phyloP scores from a whole-genome alignment of 169 alveolate genomes.

The Plasmodium blacklocki region DNA sequence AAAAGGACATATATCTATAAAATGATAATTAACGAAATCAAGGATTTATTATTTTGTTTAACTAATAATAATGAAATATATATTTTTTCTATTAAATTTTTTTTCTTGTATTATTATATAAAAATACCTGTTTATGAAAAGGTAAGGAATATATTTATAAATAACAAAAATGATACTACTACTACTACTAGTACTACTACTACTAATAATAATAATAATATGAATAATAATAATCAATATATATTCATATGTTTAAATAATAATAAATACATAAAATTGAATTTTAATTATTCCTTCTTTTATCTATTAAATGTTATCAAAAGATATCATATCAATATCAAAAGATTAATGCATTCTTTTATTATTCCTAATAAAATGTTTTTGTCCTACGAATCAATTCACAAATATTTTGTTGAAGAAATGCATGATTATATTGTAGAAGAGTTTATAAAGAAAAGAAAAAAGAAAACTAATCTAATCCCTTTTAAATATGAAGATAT shows the following conservation, averaged over 20 bases:
- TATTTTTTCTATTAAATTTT: constrained; percentile 38
- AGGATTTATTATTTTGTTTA: constrained; percentile 41
- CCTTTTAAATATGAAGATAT: constrained; percentile 44
- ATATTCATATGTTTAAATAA: constrained; percentile 30
- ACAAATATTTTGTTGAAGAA: constrained; percentile 19
- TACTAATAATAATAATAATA: too few species aligned
- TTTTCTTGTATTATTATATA: constrained; percentile 40
- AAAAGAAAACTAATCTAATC: constrained; percentile 34
- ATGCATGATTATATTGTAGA: constrained; percentile 54
- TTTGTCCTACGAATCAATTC: not conserved
- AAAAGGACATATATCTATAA: constrained; percentile 13
- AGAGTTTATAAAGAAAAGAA: constrained; percentile 23
- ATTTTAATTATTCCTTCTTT: constrained; percentile 22
- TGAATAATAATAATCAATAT: constrained; percentile 1
- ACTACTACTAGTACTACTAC: too few species aligned
- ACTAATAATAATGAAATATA: constrained; percentile 43
- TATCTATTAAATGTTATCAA: constrained; percentile 38
- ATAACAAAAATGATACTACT: not conserved
- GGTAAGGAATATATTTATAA: constrained; percentile 25
- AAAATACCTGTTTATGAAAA: constrained; percentile 45
- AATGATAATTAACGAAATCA: constrained; percentile 37
- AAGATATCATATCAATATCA: constrained; percentile 32
- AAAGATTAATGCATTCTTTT: not conserved
- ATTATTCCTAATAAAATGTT: not conserved
- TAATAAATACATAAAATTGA: constrained; percentile 9